phyloP scores from a whole-genome alignment of 1,284 basidiomycete genomes.

The Phaffia rhodozyma region DNA sequence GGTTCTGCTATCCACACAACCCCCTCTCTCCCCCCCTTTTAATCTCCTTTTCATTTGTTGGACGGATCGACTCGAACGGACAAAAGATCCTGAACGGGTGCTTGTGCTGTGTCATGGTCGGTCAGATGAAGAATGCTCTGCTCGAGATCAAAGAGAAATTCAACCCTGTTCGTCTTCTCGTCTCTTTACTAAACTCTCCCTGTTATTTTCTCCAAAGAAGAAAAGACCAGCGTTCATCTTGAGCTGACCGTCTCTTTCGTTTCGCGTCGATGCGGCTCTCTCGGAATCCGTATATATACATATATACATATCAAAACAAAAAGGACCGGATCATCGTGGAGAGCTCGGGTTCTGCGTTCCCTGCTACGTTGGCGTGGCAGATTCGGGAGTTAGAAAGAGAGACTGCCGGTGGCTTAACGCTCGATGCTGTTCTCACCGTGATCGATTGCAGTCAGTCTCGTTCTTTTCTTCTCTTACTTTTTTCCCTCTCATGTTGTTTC shows the following conservation, averaged over 20 bases:
- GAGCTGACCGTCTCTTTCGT: constrained; percentile 33
- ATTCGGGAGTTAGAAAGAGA: constrained; percentile 73
- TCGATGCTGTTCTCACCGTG: constrained; percentile 80
- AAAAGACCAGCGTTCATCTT: constrained; percentile 42
- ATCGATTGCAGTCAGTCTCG: constrained; percentile 51
- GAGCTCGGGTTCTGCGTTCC: constrained; percentile 80
- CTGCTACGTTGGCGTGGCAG: constrained; percentile 81
- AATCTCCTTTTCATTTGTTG: too few relatives aligned
- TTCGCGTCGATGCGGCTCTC: too few relatives aligned
- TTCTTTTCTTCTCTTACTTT: too few relatives aligned
- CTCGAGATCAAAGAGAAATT: constrained; percentile 55
- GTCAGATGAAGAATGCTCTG: constrained; percentile 77
- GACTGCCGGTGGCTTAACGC: constrained; percentile 57
- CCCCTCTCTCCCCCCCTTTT: too few relatives aligned
- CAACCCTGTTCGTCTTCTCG: constrained; percentile 1
- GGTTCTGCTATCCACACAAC: too few relatives aligned
- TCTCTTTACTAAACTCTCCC: not conserved
- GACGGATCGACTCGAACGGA: constrained; percentile 43
- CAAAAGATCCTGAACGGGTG: constrained; percentile 77
- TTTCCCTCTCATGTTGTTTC: not conserved
- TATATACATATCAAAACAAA: too few relatives aligned
- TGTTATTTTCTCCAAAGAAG: constrained; percentile 39
- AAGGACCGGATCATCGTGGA: constrained; percentile 77
- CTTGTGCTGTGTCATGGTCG: constrained; percentile 80
- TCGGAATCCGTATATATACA: too few relatives aligned